Base-by-base conservation (phyloP, 768 basidiomycete genomes). In the Psilocybe azurescens region DNA sequence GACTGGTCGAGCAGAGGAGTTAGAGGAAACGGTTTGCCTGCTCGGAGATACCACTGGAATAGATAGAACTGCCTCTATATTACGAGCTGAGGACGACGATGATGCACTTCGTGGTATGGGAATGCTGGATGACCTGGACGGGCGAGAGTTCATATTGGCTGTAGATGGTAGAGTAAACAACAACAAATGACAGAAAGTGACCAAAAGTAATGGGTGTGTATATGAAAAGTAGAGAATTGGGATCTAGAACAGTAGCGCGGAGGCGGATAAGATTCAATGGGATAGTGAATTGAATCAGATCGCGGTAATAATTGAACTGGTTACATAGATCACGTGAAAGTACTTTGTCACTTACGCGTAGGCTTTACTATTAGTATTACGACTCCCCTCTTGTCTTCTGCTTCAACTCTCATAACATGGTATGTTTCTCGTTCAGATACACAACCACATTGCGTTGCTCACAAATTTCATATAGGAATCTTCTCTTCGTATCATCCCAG, bases 21-120 rank as follows among this genome's bases (percentile, higher is more conserved):
- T 61, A 51, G 74, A 72, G 52, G 75, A 74, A 60, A 72, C 77
- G 16, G 75, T 59, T 29, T 78, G 73, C n/a, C 82, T 78, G 46
- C 75, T 70, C 50, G 79, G 78, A 16, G 78, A 65, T 1, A 78
- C 69, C 59, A 86, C 81, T 8, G 89, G 87, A 62, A 89, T 84
- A n/a, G 86, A 79, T 32, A 91, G 86, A 50, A 85, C 80, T 53
- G 82, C 82, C 70, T 90, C 90, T 58, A 91, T 84, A 63, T 86
- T 86, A 61, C 87, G 81, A 66, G 81, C 73, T 41, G 85, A 79
- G 5, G 83, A 78, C 5, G 78, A 76, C 20, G 81, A 75, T 33
- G 78, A 73, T 24, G 79, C 70, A 62, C 73, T 80, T 56, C 83
- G 79, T n/a, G 86, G 86, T 60, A 89, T 85, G 44, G 89, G 87